A percentile compares a stretch with the other conserved stretches of the same genome.
Evolutionary conservation across 441 rosid species (phyloP).

Genomic region (Daphne laureola): DNA sequence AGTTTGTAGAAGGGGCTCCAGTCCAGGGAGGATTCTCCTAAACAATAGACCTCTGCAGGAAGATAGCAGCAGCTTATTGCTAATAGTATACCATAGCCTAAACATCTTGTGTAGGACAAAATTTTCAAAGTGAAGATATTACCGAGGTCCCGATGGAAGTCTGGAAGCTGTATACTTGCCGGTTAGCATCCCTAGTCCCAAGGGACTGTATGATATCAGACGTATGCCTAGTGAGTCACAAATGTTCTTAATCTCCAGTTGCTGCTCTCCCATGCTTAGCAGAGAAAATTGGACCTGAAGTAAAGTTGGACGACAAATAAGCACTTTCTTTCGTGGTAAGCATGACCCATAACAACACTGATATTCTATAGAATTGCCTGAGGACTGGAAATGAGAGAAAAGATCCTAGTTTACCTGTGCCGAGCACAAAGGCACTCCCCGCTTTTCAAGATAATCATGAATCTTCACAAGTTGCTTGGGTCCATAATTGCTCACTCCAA

Average conservation of each 20-base stretch:
- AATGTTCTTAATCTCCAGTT: conserved; percentile 48
- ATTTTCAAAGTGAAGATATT: conserved; percentile 6
- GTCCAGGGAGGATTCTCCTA: conserved; percentile 75
- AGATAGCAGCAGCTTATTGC: conserved; percentile 5
- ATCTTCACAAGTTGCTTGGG: conserved; percentile 77
- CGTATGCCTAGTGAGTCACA: conserved; percentile 66
- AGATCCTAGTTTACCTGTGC: conserved; percentile 46
- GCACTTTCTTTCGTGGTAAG: not conserved
- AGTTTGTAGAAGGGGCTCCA: conserved; percentile 51
- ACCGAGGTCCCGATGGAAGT: conserved; percentile 90
- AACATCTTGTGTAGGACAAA: not conserved
- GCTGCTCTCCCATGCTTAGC: conserved; percentile 78
- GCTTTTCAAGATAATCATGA: conserved; percentile 61
- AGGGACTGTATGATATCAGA: conserved; percentile 81
- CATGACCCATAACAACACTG: not conserved
- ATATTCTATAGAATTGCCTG: no score
- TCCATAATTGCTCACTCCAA: conserved; percentile 93
- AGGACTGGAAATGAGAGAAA: no score
- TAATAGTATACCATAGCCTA: not conserved
- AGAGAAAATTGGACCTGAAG: conserved; percentile 77
- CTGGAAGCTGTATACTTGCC: conserved; percentile 71
- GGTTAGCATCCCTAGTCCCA: conserved; percentile 90
- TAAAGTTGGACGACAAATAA: not conserved
- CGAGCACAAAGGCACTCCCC: conserved; percentile 79
- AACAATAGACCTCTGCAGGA: conserved; percentile 55